A percentile compares a stretch with the other conserved stretches of the same genome.
These are phyloP conservation scores for Metarhizium guizhouense DNA, from an alignment of 2,329 filamentous ascomycete species.

Conservation along the genomic window DNA sequence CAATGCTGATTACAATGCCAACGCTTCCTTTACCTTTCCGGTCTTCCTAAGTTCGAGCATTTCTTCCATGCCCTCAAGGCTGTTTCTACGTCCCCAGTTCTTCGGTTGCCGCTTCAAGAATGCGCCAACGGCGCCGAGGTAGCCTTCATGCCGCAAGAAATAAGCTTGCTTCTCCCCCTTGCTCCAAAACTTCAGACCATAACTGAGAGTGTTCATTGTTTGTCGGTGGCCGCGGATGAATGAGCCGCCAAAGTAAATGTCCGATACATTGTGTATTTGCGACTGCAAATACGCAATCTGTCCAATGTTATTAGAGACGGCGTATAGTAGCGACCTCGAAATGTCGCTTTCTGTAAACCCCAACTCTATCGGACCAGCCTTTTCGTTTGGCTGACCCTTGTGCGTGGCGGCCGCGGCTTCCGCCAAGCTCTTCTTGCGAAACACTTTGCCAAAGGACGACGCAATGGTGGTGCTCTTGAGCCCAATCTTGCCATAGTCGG, in stretches of 20 bases:
- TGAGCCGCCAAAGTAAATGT: conserved; percentile 95
- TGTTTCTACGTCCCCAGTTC: conserved; percentile 83
- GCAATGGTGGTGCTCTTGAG: conserved; percentile 94
- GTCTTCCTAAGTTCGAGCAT: conserved; percentile 20
- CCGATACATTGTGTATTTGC: conserved; percentile 80
- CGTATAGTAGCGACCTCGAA: conserved; percentile 83
- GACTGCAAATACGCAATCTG: conserved; percentile 97
- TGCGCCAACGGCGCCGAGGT: conserved; percentile 85
- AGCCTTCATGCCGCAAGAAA: conserved; percentile 91
- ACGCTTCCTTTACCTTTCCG: conserved; percentile 6
- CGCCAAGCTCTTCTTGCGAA: conserved; percentile 80
- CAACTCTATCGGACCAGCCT: conserved; percentile 25
- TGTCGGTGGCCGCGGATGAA: conserved; percentile 95
- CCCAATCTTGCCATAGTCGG: conserved; percentile 92
- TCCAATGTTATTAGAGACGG: conserved; percentile 95
- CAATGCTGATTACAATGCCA: not conserved
- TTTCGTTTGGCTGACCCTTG: conserved; percentile 44
- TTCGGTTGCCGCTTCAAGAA: conserved; percentile 85
- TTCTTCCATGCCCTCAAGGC: conserved; percentile 48
- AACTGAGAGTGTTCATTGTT: conserved; percentile 95
- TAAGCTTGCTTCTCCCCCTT: conserved; percentile 91
- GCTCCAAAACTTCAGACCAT: conserved; percentile 97
- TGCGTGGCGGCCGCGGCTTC: conserved; percentile 71
- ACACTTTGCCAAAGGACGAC: conserved; percentile 93
- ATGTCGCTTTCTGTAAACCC: conserved; percentile 75